phyloP scores from a whole-genome alignment of 306 rosid genomes.

The Styphnolobium japonicum region DNA sequence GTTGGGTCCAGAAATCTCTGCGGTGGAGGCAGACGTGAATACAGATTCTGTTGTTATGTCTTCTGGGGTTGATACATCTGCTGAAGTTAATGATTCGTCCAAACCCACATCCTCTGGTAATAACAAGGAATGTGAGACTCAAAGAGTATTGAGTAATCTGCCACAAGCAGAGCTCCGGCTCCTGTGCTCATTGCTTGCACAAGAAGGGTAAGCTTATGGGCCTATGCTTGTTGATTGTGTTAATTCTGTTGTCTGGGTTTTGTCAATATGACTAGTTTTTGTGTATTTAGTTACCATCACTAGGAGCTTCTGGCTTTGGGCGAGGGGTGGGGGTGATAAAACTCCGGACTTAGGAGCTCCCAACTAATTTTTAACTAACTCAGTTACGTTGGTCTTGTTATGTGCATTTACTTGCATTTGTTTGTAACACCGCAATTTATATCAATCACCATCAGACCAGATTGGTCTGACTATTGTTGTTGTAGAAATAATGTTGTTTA shows the following conservation, averaged over 20 bases:
- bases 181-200: slow-evolving; percentile 90
- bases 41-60: slow-evolving; percentile 56
- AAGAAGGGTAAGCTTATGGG: slow-evolving; percentile 79
- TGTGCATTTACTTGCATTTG: neutral
- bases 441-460: neutral
- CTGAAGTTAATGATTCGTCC: slow-evolving; percentile 47
- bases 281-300: neutral
- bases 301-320: neutral
- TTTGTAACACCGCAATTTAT: neutral
- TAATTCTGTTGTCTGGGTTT: neutral
- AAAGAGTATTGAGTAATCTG: slow-evolving; percentile 55
- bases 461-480: neutral
- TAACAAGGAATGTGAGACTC: slow-evolving; percentile 50
- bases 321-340: neutral
- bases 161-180: slow-evolving; percentile 90
- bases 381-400: neutral
- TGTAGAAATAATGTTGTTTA: neutral
- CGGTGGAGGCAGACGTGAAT: slow-evolving; percentile 59
- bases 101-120: slow-evolving; percentile 51
- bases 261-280: neutral
- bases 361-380: neutral
- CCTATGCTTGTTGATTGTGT: slow-evolving; percentile 23
- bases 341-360: neutral
- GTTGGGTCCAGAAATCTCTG: slow-evolving; percentile 50
- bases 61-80: slow-evolving; percentile 43